Conservation (phyloP, 2,329 filamentous ascomycete species). For the Trichoderma atroviride region DNA sequence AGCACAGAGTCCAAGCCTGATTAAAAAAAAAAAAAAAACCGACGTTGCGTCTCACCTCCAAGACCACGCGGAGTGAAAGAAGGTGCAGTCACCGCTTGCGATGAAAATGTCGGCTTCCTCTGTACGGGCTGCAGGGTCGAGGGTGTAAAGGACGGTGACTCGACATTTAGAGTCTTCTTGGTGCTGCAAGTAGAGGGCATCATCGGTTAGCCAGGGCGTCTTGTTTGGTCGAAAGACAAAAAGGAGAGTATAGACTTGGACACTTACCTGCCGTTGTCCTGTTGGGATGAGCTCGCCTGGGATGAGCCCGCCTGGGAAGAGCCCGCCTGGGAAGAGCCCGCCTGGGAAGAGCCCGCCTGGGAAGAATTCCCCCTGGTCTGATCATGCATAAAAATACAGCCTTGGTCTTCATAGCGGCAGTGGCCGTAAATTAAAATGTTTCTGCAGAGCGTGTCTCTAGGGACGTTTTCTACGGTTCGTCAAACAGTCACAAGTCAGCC, state of each 20-base stretch:
- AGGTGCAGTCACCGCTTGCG: constrained; percentile 85
- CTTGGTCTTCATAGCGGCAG: constrained; percentile 88
- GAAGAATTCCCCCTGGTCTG: constrained; percentile 57
- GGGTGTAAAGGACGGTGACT: constrained; percentile 94
- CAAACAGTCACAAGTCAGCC: constrained; percentile 9
- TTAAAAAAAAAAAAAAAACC: too few species aligned
- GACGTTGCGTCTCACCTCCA: constrained; percentile 40
- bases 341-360: neutral
- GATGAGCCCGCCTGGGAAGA: neutral
- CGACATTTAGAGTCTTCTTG: constrained; percentile 87
- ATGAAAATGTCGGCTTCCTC: constrained; percentile 80
- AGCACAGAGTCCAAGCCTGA: neutral
- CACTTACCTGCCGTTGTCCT: constrained; percentile 52
- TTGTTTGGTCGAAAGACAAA: neutral
- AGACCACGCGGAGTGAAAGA: constrained; percentile 75
- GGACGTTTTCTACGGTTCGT: constrained; percentile 57
- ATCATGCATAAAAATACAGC: constrained; percentile 89
- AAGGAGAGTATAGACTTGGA: neutral
- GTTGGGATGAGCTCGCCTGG: constrained; percentile 37
- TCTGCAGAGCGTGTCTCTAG: constrained; percentile 84
- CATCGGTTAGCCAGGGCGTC: constrained; percentile 1
- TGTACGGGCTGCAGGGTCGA: constrained; percentile 49
- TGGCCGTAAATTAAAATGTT: constrained; percentile 93
- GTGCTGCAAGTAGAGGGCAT: constrained; percentile 40
- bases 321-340: constrained; percentile 36